Evolutionary conservation across 257 asterid species (phyloP), one percentile per base, ranked within the genome.

Genomic region (Solanum stenotomum): DNA sequence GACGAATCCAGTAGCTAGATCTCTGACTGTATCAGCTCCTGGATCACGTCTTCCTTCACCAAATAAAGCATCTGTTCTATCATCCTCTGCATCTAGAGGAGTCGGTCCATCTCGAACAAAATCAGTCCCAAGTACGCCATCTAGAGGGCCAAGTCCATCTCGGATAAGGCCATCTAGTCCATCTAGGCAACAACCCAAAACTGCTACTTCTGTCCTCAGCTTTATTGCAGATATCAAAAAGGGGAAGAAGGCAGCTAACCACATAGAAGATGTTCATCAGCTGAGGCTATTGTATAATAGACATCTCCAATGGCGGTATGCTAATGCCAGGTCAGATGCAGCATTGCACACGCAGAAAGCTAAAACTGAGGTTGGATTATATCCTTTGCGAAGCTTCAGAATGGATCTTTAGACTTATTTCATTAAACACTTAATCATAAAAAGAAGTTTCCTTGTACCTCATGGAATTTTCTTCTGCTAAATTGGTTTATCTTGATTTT

Each of bases 231-330:
- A 96, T 89, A 93, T 96, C 82, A 95, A 89, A 89, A 93, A 93
- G 88, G 96, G 98, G 85, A 94, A 93, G 91, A 94, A 93, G 89
- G 93, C 91, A 76, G 94, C 93, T 31, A 92, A 89, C 93, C 92
- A 94, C 85, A 91, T 94, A 34, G 98, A 96, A 88, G 99, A 96
- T 90, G 98, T 89, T 35, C 99, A 97, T 93, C 96, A 92, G 76
- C 89, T 97, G 90, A 89, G 97, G 90, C 87, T 97, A 88, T 89
- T 93, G 38, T 93, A 97, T 86, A 97, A 96, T 93, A 93, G 99
- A 90, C 95, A 94, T 37, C 90, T 96, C 91, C 99, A 97, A 84
- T 97, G 99, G 99, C 92, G 92, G 85, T 97, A 90, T 86, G 94
- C 95, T 33, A 96, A 93, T 95, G 99, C 98, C 42, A 92, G 83